Evolutionary conservation across 306 rosid genomes (phyloP).

Genomic region (Carpinus viminea): DNA sequence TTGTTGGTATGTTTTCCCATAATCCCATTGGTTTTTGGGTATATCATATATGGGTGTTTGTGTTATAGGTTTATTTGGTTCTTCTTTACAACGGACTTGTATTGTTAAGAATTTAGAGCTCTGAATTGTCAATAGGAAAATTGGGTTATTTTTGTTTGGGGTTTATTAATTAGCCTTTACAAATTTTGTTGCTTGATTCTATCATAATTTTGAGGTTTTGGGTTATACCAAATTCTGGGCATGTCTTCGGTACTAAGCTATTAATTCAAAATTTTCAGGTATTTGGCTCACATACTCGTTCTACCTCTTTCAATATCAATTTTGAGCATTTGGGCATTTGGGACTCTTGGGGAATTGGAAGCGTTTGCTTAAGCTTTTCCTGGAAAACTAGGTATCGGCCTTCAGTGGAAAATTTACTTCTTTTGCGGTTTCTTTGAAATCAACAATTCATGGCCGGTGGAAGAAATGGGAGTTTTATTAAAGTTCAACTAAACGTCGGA

Average conservation of each 20-base stretch:
- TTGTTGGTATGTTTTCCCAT: not conserved
- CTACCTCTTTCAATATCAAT: not conserved
- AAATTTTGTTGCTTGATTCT: conserved; percentile 8
- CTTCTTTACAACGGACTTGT: not conserved
- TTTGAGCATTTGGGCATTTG: conserved; percentile 1
- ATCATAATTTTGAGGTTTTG: conserved; percentile 18
- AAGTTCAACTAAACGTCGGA: conserved; percentile 18
- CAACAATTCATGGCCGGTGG: conserved; percentile 15
- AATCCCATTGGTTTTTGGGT: not conserved
- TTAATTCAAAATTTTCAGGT: not conserved
- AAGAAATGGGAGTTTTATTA: conserved; percentile 19
- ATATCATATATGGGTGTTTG: not conserved
- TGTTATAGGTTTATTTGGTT: not conserved
- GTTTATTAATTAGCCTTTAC: not conserved
- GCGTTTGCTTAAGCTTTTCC: not conserved
- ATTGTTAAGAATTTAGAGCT: not conserved
- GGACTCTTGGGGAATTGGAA: not conserved
- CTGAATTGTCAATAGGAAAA: not conserved
- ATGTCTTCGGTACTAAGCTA: not conserved
- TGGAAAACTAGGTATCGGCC: not conserved
- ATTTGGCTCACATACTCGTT: not conserved
- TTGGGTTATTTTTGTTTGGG: not conserved
- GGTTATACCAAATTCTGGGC: not conserved
- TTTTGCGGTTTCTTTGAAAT: conserved; percentile 5
- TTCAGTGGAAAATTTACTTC: not conserved